Evolutionary conservation across 139 green algal species (phyloP).

Genomic region (Chlamydomonas sphaeroides): DNA sequence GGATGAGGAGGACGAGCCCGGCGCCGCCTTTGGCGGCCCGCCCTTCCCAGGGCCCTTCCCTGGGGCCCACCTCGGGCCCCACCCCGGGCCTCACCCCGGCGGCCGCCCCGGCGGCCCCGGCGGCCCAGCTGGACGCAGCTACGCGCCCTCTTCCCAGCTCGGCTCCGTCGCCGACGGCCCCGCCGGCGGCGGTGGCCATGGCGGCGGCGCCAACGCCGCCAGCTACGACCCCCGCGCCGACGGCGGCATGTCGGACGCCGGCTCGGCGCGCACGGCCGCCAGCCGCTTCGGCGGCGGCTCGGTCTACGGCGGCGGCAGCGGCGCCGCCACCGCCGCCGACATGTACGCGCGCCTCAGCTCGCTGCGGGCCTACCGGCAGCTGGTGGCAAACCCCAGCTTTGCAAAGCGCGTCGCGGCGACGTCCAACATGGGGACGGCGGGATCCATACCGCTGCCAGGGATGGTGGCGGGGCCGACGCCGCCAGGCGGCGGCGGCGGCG

Average conservation of each 20-base stretch:
- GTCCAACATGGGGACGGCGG: background rate
- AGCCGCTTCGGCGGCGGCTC: background rate
- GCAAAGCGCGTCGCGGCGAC: background rate
- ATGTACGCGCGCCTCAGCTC: background rate
- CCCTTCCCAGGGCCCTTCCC: no score
- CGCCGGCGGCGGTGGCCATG: background rate
- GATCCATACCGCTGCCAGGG: background rate
- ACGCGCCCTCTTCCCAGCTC: no score
- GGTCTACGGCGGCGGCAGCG: background rate
- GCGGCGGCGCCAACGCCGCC: no score
- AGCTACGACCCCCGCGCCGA: constrained; percentile 5
- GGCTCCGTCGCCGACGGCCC: no score
- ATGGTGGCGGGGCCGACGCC: background rate
- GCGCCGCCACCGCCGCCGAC: background rate
- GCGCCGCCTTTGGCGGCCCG: no score
- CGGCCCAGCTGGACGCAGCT: no score
- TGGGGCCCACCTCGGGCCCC: no score
- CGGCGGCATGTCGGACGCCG: constrained; percentile 7
- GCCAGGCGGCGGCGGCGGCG: background rate
- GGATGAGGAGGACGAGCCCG: background rate
- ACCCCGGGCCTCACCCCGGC: no score
- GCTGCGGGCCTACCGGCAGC: background rate
- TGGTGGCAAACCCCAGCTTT: background rate
- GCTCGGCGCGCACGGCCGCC: background rate
- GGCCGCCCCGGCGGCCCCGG: no score